phyloP scores from a whole-genome alignment of 2,329 filamentous ascomycete genomes.

The Mycosphaerella sp. region DNA sequence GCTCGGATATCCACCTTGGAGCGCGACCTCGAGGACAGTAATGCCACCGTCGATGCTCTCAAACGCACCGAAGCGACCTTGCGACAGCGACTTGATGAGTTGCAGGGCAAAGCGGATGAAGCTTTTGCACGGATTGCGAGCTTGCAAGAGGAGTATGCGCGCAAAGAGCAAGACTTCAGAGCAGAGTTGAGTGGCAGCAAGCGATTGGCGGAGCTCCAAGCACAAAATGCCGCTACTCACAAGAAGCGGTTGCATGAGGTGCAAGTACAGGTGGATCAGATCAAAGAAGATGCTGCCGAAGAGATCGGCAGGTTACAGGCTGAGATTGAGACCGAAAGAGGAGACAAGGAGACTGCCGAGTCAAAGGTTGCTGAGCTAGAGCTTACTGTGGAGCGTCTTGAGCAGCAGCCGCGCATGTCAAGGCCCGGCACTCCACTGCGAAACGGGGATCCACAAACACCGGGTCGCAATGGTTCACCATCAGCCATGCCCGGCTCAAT shows the following conservation, averaged over 20 bases:
- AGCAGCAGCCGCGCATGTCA: slow-evolving; percentile 28
- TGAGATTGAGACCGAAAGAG: slow-evolving; percentile 48
- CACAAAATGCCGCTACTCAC: slow-evolving; percentile 67
- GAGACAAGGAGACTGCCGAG: slow-evolving; percentile 57
- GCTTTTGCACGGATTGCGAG: slow-evolving; percentile 74
- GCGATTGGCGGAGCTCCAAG: slow-evolving; percentile 74
- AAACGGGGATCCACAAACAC: slow-evolving; percentile 31
- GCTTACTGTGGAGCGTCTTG: slow-evolving; percentile 53
- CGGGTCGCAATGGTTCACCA: slow-evolving; percentile 33
- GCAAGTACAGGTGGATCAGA: slow-evolving; percentile 56
- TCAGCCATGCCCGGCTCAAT: slow-evolving; percentile 46
- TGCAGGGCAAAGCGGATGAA: slow-evolving; percentile 82
- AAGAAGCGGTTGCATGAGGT: slow-evolving; percentile 65
- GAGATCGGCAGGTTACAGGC: slow-evolving; percentile 46
- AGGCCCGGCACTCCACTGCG: slow-evolving; percentile 50
- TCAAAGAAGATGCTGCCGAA: slow-evolving; percentile 61
- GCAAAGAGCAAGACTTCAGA: slow-evolving; percentile 78
- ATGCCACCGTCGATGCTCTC: slow-evolving; percentile 67
- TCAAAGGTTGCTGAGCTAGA: slow-evolving; percentile 60
- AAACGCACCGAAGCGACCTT: slow-evolving; percentile 74
- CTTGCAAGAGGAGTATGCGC: slow-evolving; percentile 73
- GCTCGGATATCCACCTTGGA: slow-evolving; percentile 83
- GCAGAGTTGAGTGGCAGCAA: slow-evolving; percentile 77
- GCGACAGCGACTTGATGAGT: slow-evolving; percentile 72
- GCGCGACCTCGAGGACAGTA: slow-evolving; percentile 78